phyloP scores from a whole-genome alignment of 2,329 filamentous ascomycete genomes.

The Pseudocercospora fuligena region DNA sequence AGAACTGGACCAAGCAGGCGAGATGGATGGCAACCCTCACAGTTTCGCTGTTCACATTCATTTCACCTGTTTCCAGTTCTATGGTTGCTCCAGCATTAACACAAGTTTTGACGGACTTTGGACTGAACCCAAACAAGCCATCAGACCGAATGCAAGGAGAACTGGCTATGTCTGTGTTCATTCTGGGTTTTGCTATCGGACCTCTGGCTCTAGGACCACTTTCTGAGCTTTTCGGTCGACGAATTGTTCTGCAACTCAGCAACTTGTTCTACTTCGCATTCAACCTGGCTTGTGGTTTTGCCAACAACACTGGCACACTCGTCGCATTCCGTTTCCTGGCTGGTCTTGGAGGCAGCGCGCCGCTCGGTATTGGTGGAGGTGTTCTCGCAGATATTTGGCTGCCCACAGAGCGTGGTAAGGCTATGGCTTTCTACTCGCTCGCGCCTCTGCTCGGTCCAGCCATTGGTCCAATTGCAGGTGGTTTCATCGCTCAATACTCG shows the following conservation, averaged over 20 bases:
- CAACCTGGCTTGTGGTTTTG: slow-evolving; percentile 45
- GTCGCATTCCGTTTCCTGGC: slow-evolving; percentile 47
- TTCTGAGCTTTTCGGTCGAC: slow-evolving; percentile 44
- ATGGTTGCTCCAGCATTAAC: slow-evolving; percentile 46
- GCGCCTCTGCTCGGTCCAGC: slow-evolving; percentile 69
- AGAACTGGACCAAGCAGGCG: slow-evolving; percentile 50
- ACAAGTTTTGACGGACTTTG: slow-evolving; percentile 37
- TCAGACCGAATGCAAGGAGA: slow-evolving; percentile 18
- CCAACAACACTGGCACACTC: slow-evolving; percentile 38
- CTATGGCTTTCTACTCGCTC: slow-evolving; percentile 66
- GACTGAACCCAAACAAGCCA: slow-evolving; percentile 28
- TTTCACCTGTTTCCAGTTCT: slow-evolving; percentile 45
- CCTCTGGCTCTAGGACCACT: slow-evolving; percentile 45
- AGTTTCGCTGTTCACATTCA: slow-evolving; percentile 48
- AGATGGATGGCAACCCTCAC: slow-evolving; percentile 54
- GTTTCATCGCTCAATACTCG: slow-evolving; percentile 66
- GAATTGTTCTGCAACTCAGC: slow-evolving; percentile 42
- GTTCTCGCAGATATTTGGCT: slow-evolving; percentile 60
- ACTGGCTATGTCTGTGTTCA: slow-evolving; percentile 44
- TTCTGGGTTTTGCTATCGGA: slow-evolving; percentile 45
- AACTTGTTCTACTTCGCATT: slow-evolving; percentile 46
- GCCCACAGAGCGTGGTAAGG: slow-evolving; percentile 66
- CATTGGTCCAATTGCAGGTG: slow-evolving; percentile 68
- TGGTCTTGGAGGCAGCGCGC: slow-evolving; percentile 45
- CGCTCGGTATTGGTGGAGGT: slow-evolving; percentile 45